Evolutionary conservation across 2,329 filamentous ascomycete species (phyloP).

Genomic region (Trichoderma afroharzianum): DNA sequence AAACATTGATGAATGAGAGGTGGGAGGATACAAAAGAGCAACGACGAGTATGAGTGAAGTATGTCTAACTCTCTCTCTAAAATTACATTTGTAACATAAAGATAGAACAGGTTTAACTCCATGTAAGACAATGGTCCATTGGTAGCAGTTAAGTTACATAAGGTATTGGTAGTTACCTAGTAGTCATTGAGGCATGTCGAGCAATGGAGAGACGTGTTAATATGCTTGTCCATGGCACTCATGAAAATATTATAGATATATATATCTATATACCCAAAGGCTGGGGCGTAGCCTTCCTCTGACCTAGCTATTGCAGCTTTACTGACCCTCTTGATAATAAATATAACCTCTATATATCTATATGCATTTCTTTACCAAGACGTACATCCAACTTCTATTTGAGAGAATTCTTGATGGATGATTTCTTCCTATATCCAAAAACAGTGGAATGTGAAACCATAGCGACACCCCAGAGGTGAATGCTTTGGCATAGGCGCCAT

Average conservation of each 20-base stretch:
- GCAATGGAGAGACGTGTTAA: not conserved
- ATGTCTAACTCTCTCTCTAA: not conserved
- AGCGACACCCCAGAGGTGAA: not conserved
- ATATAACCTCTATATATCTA: too few species aligned
- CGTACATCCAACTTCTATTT: not conserved
- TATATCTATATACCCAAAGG: too few species aligned
- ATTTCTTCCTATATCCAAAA: not conserved
- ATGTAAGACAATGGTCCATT: not conserved
- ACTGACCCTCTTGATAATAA: too few species aligned
- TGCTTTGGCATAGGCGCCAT: not conserved
- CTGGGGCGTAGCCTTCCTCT: too few species aligned
- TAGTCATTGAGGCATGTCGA: not conserved
- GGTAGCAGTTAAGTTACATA: not conserved
- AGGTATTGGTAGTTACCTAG: not conserved
- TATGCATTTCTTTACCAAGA: not conserved
- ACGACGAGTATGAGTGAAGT: not conserved
- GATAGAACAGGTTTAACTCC: rapidly evolving
- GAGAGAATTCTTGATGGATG: rapidly evolving
- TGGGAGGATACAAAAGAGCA: not conserved
- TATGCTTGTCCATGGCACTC: not conserved
- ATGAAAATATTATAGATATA: too few species aligned
- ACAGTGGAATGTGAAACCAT: not conserved
- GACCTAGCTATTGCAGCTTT: too few species aligned
- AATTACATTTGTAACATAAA: not conserved
- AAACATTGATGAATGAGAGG: not conserved